Evolutionary conservation across 768 basidiomycete genomes (phyloP).

Genomic region (Mycena haematopus): DNA sequence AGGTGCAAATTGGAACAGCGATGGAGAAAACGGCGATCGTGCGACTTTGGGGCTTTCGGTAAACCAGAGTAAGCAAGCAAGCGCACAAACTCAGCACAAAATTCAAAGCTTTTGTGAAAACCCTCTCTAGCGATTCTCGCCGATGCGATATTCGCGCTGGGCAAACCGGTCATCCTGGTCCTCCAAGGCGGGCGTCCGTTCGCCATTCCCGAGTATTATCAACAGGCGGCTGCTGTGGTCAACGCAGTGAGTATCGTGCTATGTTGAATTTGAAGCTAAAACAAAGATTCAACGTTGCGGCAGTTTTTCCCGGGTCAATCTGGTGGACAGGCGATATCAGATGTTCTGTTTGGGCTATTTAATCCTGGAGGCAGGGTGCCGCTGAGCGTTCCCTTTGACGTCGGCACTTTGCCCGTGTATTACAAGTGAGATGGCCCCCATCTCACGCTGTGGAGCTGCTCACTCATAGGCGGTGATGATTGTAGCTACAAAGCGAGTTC

Average conservation of each 20-base stretch:
- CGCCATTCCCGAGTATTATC: slow-evolving; percentile 35
- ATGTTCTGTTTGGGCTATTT: slow-evolving; percentile 35
- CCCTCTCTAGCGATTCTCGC: slow-evolving; percentile 32
- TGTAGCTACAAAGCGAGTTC: slow-evolving; percentile 32
- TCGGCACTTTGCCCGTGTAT: slow-evolving; percentile 33
- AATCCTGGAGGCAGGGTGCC: slow-evolving; percentile 36
- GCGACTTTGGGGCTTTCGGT: slow-evolving; percentile 34
- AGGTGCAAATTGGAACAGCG: slow-evolving; percentile 37
- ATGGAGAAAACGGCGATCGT: slow-evolving; percentile 35
- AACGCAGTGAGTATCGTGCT: slow-evolving; percentile 29
- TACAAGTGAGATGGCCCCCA: slow-evolving; percentile 32
- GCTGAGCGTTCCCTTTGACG: slow-evolving; percentile 33
- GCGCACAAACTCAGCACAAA: not conserved
- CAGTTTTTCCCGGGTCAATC: slow-evolving; percentile 38
- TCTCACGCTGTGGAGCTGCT: not conserved
- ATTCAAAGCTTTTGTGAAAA: too few species aligned
- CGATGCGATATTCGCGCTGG: slow-evolving; percentile 33
- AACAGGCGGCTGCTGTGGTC: slow-evolving; percentile 30
- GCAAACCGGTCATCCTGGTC: slow-evolving; percentile 33
- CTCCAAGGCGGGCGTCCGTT: slow-evolving; percentile 36
- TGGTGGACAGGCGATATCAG: slow-evolving; percentile 36
- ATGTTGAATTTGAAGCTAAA: not conserved
- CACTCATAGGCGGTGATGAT: not conserved
- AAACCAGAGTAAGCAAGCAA: slow-evolving; percentile 30
- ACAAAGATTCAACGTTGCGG: not conserved